Evolutionary conservation across 768 basidiomycete genomes (phyloP).

Genomic region (Calvatia gigantea): DNA sequence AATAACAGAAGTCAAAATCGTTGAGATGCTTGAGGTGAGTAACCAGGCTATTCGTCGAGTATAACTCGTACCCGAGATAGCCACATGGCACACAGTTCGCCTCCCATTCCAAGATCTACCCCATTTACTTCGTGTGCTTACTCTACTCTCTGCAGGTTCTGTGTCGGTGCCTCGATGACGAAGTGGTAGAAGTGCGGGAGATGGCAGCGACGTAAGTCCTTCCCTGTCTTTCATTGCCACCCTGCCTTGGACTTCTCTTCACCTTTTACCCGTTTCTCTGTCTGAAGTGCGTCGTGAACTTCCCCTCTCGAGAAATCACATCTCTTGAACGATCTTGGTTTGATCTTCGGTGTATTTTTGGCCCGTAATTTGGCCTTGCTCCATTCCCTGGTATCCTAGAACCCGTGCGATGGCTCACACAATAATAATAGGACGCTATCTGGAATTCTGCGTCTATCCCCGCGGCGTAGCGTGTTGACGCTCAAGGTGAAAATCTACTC

Average conservation of each 20-base stretch:
- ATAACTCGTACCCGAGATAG: constrained; percentile 10
- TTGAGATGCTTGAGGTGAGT: constrained; percentile 74
- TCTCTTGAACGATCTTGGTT: not conserved
- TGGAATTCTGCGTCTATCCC: constrained; percentile 79
- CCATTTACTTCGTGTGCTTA: not conserved
- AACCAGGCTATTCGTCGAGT: not conserved
- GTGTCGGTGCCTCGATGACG: constrained; percentile 79
- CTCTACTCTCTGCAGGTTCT: constrained; percentile 50
- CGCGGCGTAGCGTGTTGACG: constrained; percentile 70
- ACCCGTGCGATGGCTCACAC: not conserved
- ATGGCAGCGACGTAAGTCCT: constrained; percentile 78
- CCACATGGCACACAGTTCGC: not conserved
- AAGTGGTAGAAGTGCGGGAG: constrained; percentile 86
- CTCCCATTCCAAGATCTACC: not conserved
- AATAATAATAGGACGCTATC: constrained; percentile 57
- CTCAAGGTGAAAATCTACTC: constrained; percentile 48
- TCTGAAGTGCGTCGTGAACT: not conserved
- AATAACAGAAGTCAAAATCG: constrained; percentile 69
- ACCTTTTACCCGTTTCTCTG: not conserved
- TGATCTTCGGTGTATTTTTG: constrained; percentile 7
- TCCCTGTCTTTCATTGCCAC: not conserved
- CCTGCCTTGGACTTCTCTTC: not conserved
- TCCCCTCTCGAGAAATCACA: too few relatives aligned
- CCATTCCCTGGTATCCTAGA: not conserved
- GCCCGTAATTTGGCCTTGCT: not conserved